Conservation (phyloP, 805 yeast species). For the Candida orba region DNA sequence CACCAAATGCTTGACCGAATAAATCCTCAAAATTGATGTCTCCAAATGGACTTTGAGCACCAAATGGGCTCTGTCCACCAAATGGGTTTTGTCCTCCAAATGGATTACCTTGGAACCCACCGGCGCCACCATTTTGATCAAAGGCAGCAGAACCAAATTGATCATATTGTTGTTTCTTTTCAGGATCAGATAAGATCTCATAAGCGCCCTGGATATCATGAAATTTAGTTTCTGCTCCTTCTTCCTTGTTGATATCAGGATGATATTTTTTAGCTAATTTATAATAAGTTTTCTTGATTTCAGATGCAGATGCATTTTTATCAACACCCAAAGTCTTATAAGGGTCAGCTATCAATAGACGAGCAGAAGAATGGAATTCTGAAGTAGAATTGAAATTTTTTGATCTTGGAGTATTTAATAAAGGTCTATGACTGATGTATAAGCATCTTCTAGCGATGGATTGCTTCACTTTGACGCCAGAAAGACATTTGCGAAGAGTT, state of each 20-base stretch:
- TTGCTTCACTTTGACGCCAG: not conserved
- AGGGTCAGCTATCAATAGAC: constrained; percentile 51
- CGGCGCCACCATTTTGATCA: constrained; percentile 32
- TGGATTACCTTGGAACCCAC: constrained; percentile 29
- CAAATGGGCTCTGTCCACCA: constrained; percentile 38
- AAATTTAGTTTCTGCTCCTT: constrained; percentile 79
- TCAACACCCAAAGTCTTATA: constrained; percentile 77
- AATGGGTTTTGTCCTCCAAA: constrained; percentile 40
- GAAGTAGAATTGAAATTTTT: not conserved
- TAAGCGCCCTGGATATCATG: constrained; percentile 93
- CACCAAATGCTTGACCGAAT: constrained; percentile 45
- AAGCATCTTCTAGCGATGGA: constrained; percentile 4
- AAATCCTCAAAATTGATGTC: constrained; percentile 52
- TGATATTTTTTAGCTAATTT: constrained; percentile 89
- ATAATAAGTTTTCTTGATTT: constrained; percentile 91
- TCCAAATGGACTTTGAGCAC: constrained; percentile 27
- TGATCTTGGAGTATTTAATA: not conserved
- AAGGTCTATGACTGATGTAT: not conserved
- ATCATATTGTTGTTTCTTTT: constrained; percentile 83
- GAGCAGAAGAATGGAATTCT: constrained; percentile 37
- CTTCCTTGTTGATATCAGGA: constrained; percentile 93
- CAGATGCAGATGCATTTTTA: constrained; percentile 62
- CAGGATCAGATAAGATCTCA: constrained; percentile 80
- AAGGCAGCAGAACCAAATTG: constrained; percentile 88
- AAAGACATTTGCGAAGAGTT: not conserved